phyloP scores from a whole-genome alignment of 306 rosid genomes.

The Pyrus bretschneideri region DNA sequence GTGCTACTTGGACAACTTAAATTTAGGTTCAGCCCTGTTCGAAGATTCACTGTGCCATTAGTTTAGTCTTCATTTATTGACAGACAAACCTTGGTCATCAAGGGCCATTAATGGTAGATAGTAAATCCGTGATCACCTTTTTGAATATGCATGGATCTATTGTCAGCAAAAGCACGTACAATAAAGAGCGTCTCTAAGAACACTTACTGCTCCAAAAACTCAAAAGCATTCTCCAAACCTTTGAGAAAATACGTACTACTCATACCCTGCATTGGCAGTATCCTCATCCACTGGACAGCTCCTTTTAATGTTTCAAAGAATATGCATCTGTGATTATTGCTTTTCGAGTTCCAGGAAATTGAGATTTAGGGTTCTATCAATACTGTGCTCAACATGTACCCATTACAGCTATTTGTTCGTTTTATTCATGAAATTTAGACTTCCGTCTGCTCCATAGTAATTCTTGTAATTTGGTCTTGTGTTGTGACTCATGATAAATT shows the following conservation, averaged over 20 bases:
- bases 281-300: not conserved
- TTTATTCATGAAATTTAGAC: slow-evolving; percentile 4
- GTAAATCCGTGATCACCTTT: not conserved
- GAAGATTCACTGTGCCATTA: not conserved
- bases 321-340: not conserved
- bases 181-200: not conserved
- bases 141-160: not conserved
- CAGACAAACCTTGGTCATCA: not conserved
- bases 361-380: not conserved
- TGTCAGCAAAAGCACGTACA: not conserved
- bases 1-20: not conserved
- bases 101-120: not conserved
- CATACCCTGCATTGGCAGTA: not conserved
- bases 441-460: not conserved
- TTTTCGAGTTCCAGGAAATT: not conserved
- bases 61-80: not conserved
- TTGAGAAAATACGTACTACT: not conserved
- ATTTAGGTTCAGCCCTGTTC: not conserved
- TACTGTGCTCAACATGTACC: not conserved
- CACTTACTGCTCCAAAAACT: not conserved
- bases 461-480: not conserved
- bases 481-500: not conserved
- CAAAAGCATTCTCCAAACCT: not conserved
- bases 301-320: not conserved
- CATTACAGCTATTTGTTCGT: not conserved